Conservation (phyloP, 1,284 basidiomycete species). For the Sporisorium iseilematis-ciliati region DNA sequence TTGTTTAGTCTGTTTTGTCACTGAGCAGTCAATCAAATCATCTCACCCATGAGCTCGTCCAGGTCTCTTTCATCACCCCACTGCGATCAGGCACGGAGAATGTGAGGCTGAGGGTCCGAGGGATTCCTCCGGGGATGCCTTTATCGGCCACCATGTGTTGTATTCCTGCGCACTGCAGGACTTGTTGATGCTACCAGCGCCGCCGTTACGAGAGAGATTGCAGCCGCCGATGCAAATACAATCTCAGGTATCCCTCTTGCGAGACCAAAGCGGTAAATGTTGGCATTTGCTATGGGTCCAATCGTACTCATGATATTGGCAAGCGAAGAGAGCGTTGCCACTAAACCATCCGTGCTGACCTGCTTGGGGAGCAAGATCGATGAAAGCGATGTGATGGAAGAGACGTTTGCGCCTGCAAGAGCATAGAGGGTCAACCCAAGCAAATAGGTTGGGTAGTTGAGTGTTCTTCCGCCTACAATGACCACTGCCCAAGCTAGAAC, state of each 20-base stretch:
- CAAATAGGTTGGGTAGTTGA: not conserved
- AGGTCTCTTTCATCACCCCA: too few species aligned
- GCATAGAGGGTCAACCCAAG: not conserved
- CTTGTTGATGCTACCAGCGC: not conserved
- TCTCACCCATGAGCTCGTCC: too few species aligned
- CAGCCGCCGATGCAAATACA: not conserved
- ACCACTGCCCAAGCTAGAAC: constrained; percentile 2
- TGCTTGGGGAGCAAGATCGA: not conserved
- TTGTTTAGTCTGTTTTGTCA: not conserved
- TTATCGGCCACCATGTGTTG: too few species aligned
- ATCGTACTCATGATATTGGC: constrained; percentile 5
- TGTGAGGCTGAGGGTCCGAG: too few species aligned
- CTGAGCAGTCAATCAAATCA: not conserved
- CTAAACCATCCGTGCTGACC: not conserved
- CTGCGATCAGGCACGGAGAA: too few species aligned
- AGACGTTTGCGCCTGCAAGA: not conserved
- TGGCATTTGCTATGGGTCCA: constrained; percentile 2
- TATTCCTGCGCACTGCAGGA: too few species aligned
- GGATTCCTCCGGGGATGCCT: too few species aligned
- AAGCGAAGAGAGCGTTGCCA: constrained; percentile 1
- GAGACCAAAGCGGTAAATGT: not conserved
- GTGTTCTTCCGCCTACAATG: not conserved
- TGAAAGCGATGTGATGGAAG: constrained; percentile 6
- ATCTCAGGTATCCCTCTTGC: not conserved
- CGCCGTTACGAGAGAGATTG: not conserved